These are phyloP conservation scores for Mycena rosella DNA, from an alignment of 768 basidiomycete species.

Conservation along the genomic window DNA sequence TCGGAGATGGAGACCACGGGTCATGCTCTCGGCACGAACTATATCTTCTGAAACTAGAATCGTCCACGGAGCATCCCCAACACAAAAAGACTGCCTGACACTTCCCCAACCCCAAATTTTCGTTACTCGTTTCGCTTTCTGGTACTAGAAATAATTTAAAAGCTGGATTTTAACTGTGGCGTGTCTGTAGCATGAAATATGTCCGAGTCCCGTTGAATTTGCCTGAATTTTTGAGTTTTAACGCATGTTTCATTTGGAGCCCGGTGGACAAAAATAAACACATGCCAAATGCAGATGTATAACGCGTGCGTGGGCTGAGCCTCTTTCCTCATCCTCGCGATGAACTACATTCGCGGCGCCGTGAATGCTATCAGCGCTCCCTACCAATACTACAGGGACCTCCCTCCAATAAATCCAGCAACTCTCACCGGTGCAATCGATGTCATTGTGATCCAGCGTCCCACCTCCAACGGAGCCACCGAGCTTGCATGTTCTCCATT, in stretches of 20 bases:
- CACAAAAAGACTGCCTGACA: slow-evolving; percentile 5
- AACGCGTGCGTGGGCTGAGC: neutral
- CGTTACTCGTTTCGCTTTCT: neutral
- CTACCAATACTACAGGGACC: slow-evolving; percentile 90
- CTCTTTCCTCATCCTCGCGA: slow-evolving; percentile 44
- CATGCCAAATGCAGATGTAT: too few species aligned
- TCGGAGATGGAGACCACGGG: too few species aligned
- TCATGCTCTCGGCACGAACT: too few species aligned
- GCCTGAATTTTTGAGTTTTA: too few species aligned
- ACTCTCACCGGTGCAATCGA: slow-evolving; percentile 99
- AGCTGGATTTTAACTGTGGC: too few species aligned
- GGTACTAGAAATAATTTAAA: too few species aligned
- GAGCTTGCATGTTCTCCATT: slow-evolving; percentile 94
- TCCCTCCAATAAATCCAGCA: slow-evolving; percentile 91
- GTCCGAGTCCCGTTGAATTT: too few species aligned
- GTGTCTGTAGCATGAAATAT: too few species aligned
- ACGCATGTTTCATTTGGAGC: too few species aligned
- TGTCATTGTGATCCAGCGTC: slow-evolving; percentile 93
- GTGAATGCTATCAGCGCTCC: slow-evolving; percentile 88
- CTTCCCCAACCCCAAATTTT: slow-evolving; percentile 19
- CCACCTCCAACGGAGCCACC: slow-evolving; percentile 68
- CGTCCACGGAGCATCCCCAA: too few species aligned
- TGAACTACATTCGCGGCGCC: slow-evolving; percentile 92
- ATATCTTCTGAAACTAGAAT: too few species aligned
- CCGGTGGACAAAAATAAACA: too few species aligned